Base-by-base conservation (phyloP, 352 stramenopile species). In the Pythium aphanidermatum region DNA sequence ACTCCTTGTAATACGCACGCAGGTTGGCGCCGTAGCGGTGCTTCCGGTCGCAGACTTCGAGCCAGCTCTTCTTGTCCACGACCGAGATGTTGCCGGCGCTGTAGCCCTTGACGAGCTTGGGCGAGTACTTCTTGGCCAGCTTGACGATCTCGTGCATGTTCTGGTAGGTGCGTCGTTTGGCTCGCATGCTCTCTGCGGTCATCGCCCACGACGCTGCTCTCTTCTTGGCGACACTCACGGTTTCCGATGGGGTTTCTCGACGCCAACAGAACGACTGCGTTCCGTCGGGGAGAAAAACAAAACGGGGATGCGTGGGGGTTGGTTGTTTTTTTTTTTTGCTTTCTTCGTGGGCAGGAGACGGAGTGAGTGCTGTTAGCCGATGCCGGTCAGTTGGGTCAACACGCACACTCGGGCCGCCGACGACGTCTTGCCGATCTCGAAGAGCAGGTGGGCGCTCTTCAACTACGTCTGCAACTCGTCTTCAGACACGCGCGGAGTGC, bases 1-100 rank as follows among this genome's bases (percentile, higher is more conserved):
- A 98, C 50, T 98, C 88, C 61, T 96, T 97, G 63, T 98, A 98
- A 63, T 98, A 98, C 33, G 94, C 76, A 45, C 95, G 70, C 43
- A 98, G 52, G 59, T 98, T 98, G 31, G 97, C 97, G n/a, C 91
- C 94, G 28, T 55, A 92, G 66, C 81, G 62, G 46, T 93, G 82
- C 55, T 93, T 93, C 44, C 75, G 78, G 39, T 93, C 82, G 47
- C 82, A 93, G 31, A 93, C 82, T 74, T 93, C 82, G 23, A 93
- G 62, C 82, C 82, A 93, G 59, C 82, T 93, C 49, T 90, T 90
- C 59, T 93, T 93, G 65, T 93, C 82, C n/a, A 93, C 82, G 24
- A 93, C 82, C n/a, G 82, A 87, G 49, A 93, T 92, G 46, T 93
- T 93, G 48, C 82, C 82, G 46, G 82, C 72, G 48, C 82, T 93